These are phyloP conservation scores for Gonium pectorale DNA, from an alignment of 139 green algal species.

Conservation along the genomic window DNA sequence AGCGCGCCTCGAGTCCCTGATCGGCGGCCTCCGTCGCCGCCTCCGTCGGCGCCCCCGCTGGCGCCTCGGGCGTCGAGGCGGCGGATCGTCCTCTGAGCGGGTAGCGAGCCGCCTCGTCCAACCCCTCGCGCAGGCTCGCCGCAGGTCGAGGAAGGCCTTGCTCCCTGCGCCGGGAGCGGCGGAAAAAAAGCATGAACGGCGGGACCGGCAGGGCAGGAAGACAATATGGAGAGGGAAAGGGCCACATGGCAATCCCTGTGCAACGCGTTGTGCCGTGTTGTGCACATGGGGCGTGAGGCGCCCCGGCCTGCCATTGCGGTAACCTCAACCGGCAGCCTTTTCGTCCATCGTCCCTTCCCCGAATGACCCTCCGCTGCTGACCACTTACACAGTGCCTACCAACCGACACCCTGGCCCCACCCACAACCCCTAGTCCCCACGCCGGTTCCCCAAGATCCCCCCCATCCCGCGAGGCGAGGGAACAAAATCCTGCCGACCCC, in stretches of 20 bases:
- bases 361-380: neutral
- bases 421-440: neutral
- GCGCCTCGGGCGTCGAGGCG: neutral
- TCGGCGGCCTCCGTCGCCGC: neutral
- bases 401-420: neutral
- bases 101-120: neutral
- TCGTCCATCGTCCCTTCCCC: neutral
- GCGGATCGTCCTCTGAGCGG: neutral
- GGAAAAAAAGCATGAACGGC: neutral
- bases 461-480: too few species aligned
- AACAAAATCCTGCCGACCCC: too few species aligned
- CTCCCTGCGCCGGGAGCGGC: neutral
- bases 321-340: neutral
- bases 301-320: neutral
- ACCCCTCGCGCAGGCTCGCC: conserved; percentile 4
- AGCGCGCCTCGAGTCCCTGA: neutral
- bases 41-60: neutral
- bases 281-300: neutral
- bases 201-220: neutral
- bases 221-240: neutral
- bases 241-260: neutral
- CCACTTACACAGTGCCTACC: neutral
- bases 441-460: neutral
- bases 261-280: neutral
- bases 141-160: conserved; percentile 17